Evolutionary conservation across 306 rosid species (phyloP).

Genomic region (Inga laurina): DNA sequence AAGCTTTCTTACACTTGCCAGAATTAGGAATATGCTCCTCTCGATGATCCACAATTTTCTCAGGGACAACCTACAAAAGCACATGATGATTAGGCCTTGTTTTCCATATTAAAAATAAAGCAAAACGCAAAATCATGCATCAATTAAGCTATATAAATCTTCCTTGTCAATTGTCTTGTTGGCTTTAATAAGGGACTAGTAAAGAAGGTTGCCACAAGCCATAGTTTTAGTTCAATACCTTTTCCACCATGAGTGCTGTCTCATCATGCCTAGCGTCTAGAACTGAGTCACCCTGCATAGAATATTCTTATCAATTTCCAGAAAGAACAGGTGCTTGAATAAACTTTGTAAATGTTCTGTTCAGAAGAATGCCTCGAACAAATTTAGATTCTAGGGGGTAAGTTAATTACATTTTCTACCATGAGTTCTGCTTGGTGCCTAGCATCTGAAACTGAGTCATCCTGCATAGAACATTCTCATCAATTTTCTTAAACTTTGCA

Average conservation of each 20-base stretch:
- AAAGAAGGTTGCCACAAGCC: neutral
- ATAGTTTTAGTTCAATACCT: slow-evolving; percentile 14
- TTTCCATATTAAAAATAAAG: neutral
- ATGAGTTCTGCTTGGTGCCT: slow-evolving; percentile 26
- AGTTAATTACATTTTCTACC: slow-evolving; percentile 29
- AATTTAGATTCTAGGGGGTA: slow-evolving; percentile 9
- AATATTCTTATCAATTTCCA: slow-evolving; percentile 22
- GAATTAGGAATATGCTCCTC: slow-evolving; percentile 36
- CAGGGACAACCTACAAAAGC: slow-evolving; percentile 40
- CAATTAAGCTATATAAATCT: neutral
- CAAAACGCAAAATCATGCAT: neutral
- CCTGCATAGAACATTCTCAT: slow-evolving; percentile 36
- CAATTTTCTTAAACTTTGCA: slow-evolving; percentile 19
- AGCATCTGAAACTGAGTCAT: slow-evolving; percentile 25
- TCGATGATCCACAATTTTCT: slow-evolving; percentile 30
- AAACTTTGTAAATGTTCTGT: slow-evolving; percentile 14
- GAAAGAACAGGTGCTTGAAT: neutral
- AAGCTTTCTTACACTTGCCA: slow-evolving; percentile 17
- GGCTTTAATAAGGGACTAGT: neutral
- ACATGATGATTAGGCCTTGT: neutral
- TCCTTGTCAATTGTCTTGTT: neutral
- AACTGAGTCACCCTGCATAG: slow-evolving; percentile 34
- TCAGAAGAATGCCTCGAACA: slow-evolving; percentile 4
- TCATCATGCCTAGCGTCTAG: slow-evolving; percentile 27
- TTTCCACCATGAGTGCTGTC: slow-evolving; percentile 24